Percentiles rank a stretch among this genome's conserved stretches.
Conservation (phyloP, 2,329 filamentous ascomycete species). For the Botrytis byssoidea region DNA sequence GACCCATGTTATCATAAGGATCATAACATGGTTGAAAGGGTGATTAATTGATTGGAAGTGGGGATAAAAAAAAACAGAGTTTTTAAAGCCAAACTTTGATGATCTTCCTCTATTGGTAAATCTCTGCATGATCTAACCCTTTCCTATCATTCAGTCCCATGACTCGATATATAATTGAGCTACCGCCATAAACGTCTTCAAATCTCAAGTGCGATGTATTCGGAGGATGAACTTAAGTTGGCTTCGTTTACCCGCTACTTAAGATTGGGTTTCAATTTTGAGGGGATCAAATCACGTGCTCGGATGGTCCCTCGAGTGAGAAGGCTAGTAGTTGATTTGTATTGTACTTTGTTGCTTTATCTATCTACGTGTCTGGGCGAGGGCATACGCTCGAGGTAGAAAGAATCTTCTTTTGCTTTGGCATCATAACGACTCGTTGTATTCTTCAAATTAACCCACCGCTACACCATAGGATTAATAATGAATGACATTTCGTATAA, state of each 20-base stretch:
- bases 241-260: neutral
- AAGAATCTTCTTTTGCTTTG: neutral
- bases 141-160: neutral
- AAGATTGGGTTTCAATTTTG: neutral
- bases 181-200: neutral
- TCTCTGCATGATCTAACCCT: constrained; percentile 7
- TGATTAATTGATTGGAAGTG: constrained; percentile 11
- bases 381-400: neutral
- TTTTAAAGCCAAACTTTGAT: constrained; percentile 11
- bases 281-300: neutral
- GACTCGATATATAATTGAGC: neutral
- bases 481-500: neutral
- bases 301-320: neutral
- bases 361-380: neutral
- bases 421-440: neutral
- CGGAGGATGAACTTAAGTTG: neutral
- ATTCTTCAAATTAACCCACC: neutral
- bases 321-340: neutral
- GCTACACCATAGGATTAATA: neutral
- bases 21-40: neutral
- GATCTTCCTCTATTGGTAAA: constrained; percentile 21
- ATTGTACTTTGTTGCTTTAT: neutral
- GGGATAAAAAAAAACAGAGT: neutral
- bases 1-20: neutral
- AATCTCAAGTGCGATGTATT: neutral